phyloP scores from a whole-genome alignment of 1,284 basidiomycete genomes.

The Ustilago bromivora region DNA sequence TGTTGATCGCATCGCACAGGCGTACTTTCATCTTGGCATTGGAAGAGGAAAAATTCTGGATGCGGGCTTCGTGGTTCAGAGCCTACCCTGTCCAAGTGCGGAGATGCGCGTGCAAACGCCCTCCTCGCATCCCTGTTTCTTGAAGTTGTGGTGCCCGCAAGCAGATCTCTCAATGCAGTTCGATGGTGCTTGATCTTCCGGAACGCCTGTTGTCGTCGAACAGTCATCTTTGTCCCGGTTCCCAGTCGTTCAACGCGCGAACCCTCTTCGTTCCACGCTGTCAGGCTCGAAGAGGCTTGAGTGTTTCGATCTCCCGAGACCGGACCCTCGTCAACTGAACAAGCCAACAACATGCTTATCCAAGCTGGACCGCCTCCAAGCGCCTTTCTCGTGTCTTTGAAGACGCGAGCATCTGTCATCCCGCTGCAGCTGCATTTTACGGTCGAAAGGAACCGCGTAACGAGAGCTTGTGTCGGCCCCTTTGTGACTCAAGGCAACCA shows the following conservation, averaged over 20 bases:
- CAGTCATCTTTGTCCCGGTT: background rate
- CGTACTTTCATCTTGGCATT: background rate
- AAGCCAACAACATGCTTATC: background rate
- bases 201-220: background rate
- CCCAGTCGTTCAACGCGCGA: too few relatives aligned
- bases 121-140: background rate
- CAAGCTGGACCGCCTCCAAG: background rate
- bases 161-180: background rate
- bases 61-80: background rate
- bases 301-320: background rate
- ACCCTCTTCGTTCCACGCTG: background rate
- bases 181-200: background rate
- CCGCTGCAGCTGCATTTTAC: background rate
- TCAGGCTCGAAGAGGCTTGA: background rate
- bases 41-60: background rate
- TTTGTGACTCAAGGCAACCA: background rate
- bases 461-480: too few relatives aligned
- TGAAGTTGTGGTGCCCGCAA: conserved; percentile 8
- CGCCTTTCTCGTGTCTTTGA: background rate
- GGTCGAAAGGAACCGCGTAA: too few relatives aligned
- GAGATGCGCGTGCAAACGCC: background rate
- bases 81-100: background rate
- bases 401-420: background rate
- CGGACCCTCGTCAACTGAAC: background rate
- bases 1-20: background rate